Percentiles rank a stretch among this genome's conserved stretches.
Conservation (phyloP, 768 basidiomycete species). For the Tricholoma matsutake region DNA sequence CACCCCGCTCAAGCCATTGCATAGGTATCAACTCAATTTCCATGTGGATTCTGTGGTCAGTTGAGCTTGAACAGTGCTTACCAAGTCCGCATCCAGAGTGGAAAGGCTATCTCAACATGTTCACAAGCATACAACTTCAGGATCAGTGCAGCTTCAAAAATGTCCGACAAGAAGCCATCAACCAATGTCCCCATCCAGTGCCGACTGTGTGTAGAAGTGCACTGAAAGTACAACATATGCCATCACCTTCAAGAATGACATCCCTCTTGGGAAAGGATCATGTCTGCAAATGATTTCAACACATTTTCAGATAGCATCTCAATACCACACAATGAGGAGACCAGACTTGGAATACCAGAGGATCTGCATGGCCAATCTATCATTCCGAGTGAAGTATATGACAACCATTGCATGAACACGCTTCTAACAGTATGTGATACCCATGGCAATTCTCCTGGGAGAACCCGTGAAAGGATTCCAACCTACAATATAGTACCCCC, state of each 20-base stretch:
- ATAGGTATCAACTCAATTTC: constrained; percentile 17
- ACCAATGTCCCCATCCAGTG: constrained; percentile 28
- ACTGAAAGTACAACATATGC: constrained; percentile 30
- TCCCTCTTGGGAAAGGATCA: not conserved
- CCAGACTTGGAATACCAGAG: not conserved
- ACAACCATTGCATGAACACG: not conserved
- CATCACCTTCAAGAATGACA: not conserved
- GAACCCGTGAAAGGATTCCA: too few species aligned
- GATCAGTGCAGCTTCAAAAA: constrained; percentile 11
- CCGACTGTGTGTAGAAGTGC: constrained; percentile 14
- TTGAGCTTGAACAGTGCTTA: not conserved
- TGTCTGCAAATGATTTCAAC: too few species aligned
- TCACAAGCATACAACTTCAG: constrained; percentile 9
- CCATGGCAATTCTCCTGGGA: too few species aligned
- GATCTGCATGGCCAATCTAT: not conserved
- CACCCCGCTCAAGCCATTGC: too few species aligned
- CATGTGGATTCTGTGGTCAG: constrained; percentile 25
- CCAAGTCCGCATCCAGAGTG: constrained; percentile 8
- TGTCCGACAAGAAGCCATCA: constrained; percentile 17
- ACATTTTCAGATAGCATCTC: not conserved
- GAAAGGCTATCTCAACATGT: constrained; percentile 17
- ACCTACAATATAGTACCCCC: too few species aligned
- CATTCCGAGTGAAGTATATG: not conserved
- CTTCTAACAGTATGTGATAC: not conserved
- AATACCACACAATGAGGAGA: not conserved